Conservation (phyloP, 2,329 filamentous ascomycete genomes). For the Xylaria multiplex region DNA sequence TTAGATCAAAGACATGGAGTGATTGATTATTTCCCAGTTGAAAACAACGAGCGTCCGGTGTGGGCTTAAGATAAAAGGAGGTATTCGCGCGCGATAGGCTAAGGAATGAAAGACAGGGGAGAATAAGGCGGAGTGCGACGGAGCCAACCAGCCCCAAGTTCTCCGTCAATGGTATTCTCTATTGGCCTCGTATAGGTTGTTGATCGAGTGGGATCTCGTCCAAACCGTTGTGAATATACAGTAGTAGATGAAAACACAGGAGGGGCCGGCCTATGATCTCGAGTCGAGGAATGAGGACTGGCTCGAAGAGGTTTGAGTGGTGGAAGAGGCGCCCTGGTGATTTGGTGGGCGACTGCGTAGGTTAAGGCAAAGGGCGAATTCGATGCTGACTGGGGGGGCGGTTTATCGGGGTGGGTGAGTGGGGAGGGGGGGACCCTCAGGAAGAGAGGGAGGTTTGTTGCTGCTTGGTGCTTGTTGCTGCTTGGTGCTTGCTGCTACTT, state of each 20-base stretch:
- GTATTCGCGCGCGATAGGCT: slow-evolving; percentile 27
- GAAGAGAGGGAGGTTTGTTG: slow-evolving; percentile 11
- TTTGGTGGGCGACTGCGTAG: slow-evolving; percentile 48
- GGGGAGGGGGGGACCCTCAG: slow-evolving; percentile 10
- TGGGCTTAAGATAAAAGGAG: slow-evolving; percentile 33
- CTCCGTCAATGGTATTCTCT: slow-evolving; percentile 10
- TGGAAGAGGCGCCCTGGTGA: slow-evolving; percentile 45
- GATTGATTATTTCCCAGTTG: background rate
- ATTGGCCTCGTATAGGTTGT: slow-evolving; percentile 16
- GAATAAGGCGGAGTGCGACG: slow-evolving; percentile 31
- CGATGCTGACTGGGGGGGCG: slow-evolving; percentile 43
- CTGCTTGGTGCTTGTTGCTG: background rate
- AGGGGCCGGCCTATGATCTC: slow-evolving; percentile 14
- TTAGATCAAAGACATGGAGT: slow-evolving; percentile 11
- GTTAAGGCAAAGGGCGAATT: slow-evolving; percentile 46
- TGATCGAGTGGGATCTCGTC: background rate
- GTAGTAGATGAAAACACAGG: slow-evolving; percentile 7
- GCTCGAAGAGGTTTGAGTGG: slow-evolving; percentile 51
- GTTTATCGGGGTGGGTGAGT: slow-evolving; percentile 14
- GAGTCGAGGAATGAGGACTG: slow-evolving; percentile 23
- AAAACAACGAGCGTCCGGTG: slow-evolving; percentile 22
- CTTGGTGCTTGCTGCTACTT: too few relatives aligned
- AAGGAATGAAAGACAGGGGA: slow-evolving; percentile 36
- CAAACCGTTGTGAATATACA: slow-evolving; percentile 1
- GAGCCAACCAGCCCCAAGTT: slow-evolving; percentile 22